Base-by-base conservation (phyloP, 768 basidiomycete genomes). In the Leccinellum luteum region DNA sequence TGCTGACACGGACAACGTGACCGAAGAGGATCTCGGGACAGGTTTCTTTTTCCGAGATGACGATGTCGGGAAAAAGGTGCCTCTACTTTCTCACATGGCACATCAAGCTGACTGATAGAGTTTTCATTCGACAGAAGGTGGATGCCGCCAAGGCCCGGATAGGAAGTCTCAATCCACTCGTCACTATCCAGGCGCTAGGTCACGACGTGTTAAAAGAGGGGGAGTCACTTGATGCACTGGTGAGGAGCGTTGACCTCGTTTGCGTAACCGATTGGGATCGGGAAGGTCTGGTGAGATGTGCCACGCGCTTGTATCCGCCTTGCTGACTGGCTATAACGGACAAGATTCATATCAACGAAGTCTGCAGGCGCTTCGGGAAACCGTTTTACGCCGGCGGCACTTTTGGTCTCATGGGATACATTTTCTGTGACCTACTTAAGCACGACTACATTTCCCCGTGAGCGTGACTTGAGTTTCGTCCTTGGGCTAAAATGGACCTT, bases 1-100 rank as follows among this genome's bases (percentile, higher is more conserved):
- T 41, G 81, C 92, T 63, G 97, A 99, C 74, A 78, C 79, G 21
- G 86, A 84, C 60, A 76, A 81, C 13, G 91, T 99, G 32, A 68
- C 76, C 19, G 86, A 88, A 69, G 87, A 92, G 70, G 97, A 98
- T 75, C 82, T 98, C 32, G 94, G 94, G 13, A 83, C 87, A 4
- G 92, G 94, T 14, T 97, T 98, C 79, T 88, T 98, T 74, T 95
- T 91, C 75, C 80, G 94, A 70, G 94, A 97, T 65, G 87, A 88
- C 61, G 95, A 98, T 70, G 85, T 98, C 43, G 95, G 94, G 53
- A 82, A 84, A 74, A 90, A 91, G 80, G 96, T 94, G 57, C 75
- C 25, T 54, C 10, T 41, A 19, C 38, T 54, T 23, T 30, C 30
- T 69, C 74, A 74, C 71, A 67, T 76, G 78, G 74, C 60, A 69